Percentiles rank a stretch among this genome's conserved stretches.
Conservation (phyloP, 139 green algal species). For the Tetradesmus lagerheimii region DNA sequence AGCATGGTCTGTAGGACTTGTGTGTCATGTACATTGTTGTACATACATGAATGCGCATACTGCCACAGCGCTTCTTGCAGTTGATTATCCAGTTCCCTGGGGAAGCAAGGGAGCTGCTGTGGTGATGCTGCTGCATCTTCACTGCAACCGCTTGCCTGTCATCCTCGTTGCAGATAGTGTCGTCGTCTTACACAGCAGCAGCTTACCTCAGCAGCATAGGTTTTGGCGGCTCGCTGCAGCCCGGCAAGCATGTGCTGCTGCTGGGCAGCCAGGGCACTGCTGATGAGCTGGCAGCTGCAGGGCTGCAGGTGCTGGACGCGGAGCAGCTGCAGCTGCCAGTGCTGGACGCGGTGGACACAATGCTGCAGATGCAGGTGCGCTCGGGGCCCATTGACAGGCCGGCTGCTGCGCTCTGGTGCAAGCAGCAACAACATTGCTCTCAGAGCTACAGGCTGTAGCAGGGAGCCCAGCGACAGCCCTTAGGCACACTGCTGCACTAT, state of each 20-base stretch:
- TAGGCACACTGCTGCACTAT: neutral
- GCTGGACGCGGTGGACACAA: conserved; percentile 47
- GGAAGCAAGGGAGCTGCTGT: neutral
- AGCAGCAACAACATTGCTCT: neutral
- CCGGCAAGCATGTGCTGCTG: conserved; percentile 58
- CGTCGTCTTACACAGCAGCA: conserved; percentile 72
- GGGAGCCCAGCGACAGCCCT: neutral
- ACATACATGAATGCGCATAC: neutral
- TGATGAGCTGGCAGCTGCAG: conserved; percentile 57
- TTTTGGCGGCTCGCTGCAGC: conserved; percentile 49
- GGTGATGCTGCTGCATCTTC: neutral
- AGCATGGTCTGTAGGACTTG: no score
- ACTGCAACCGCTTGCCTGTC: neutral
- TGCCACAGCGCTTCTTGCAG: neutral
- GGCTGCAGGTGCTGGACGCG: conserved; percentile 45
- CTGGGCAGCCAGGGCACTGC: conserved; percentile 62
- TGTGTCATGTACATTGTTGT: no score
- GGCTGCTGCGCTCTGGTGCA: neutral
- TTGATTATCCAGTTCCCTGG: no score
- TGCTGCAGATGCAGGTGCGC: conserved; percentile 49
- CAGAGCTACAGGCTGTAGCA: neutral
- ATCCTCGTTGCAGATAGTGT: conserved; percentile 62
- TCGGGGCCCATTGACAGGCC: neutral
- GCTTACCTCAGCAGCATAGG: conserved; percentile 70
- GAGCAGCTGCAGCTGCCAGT: conserved; percentile 32